A percentile compares a stretch with the other conserved stretches of the same genome.
These are phyloP conservation scores for Sclerotinia sclerotiorum DNA, from an alignment of 2,329 filamentous ascomycete species.

Conservation along the genomic window DNA sequence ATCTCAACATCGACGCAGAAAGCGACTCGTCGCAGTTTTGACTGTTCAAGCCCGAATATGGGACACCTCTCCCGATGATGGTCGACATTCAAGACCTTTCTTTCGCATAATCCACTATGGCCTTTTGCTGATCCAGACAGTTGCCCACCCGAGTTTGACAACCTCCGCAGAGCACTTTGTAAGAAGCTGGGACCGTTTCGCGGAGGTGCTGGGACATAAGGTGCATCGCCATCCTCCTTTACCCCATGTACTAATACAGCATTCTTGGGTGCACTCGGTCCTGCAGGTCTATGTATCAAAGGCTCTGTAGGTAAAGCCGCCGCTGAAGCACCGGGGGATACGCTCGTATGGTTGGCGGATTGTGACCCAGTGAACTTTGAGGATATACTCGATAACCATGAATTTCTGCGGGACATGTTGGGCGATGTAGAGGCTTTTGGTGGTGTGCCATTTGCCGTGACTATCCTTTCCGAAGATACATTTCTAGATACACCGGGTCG, in stretches of 20 bases:
- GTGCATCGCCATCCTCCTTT: conserved; percentile 59
- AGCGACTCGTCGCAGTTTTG: conserved; percentile 81
- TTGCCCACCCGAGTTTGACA: conserved; percentile 60
- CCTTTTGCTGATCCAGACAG: conserved; percentile 46
- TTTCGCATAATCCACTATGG: conserved; percentile 72
- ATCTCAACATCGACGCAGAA: conserved; percentile 99
- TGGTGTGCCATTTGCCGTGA: conserved; percentile 32
- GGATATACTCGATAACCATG: conserved; percentile 92
- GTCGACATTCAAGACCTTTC: conserved; percentile 83
- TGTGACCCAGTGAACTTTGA: conserved; percentile 73
- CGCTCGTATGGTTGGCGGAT: conserved; percentile 36
- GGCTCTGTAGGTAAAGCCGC: conserved; percentile 39
- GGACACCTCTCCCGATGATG: conserved; percentile 74
- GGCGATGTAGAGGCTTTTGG: conserved; percentile 34
- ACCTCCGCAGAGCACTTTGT: conserved; percentile 74
- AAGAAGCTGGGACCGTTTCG: conserved; percentile 72
- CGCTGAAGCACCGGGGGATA: conserved; percentile 32
- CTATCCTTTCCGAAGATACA: conserved; percentile 34
- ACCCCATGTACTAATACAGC: conserved; percentile 58
- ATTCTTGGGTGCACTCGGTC: conserved; percentile 50
- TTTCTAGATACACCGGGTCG: conserved; percentile 35
- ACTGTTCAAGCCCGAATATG: conserved; percentile 74
- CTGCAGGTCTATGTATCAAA: conserved; percentile 37
- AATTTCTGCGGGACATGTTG: conserved; percentile 55
- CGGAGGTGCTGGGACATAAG: conserved; percentile 74